Evolutionary conservation across 2,329 filamentous ascomycete species (phyloP).

Genomic region (Madurella mycetomatis): DNA sequence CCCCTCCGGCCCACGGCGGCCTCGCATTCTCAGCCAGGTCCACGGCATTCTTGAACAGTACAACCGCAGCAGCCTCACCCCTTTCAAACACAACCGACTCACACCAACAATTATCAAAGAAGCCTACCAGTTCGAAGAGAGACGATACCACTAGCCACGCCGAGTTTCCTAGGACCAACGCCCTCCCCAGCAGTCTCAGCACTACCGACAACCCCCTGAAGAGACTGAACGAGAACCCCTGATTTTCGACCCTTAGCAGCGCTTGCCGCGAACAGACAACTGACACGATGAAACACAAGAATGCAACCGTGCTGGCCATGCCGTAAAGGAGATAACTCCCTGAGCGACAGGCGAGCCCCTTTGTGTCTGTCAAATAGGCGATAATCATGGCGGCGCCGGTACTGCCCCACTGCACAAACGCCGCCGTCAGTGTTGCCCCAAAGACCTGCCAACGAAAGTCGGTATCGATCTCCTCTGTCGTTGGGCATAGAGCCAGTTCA

Average conservation of each 20-base stretch:
- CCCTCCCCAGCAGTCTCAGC: background rate
- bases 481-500: too few species aligned
- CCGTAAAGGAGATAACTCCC: slow-evolving; percentile 12
- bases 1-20: background rate
- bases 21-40: background rate
- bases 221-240: background rate
- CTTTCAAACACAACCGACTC: background rate
- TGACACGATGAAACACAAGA: background rate
- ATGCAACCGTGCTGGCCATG: background rate
- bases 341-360: slow-evolving; percentile 6
- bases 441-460: background rate
- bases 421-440: background rate
- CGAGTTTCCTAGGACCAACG: background rate
- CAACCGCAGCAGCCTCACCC: background rate
- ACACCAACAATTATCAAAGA: slow-evolving; percentile 2
- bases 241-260: background rate
- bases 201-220: background rate
- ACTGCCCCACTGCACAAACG: slow-evolving; percentile 10
- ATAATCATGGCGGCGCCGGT: slow-evolving; percentile 9
- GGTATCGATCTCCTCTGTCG: background rate
- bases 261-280: background rate
- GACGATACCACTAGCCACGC: background rate
- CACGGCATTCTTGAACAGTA: background rate
- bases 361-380: slow-evolving; percentile 9
- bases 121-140: background rate